Evolutionary conservation across 2,329 filamentous ascomycete species (phyloP).

Genomic region (Aureobasidium sp.): DNA sequence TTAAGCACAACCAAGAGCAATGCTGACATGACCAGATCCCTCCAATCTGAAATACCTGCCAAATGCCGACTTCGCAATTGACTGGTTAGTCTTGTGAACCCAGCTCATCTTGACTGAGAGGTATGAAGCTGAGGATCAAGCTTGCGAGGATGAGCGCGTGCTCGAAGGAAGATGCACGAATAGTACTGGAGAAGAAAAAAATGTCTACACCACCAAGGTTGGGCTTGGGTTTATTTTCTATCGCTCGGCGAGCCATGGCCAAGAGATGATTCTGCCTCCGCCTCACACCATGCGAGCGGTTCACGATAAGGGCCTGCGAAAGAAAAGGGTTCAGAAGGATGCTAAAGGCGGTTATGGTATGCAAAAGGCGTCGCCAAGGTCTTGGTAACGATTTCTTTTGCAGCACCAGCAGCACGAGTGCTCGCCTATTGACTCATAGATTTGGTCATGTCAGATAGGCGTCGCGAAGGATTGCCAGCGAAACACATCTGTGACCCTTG

Average conservation of each 20-base stretch:
- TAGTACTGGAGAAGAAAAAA: background rate
- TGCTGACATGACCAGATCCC: constrained; percentile 65
- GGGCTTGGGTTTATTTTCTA: background rate
- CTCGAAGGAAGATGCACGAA: background rate
- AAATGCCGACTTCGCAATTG: constrained; percentile 56
- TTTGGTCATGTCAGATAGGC: constrained; percentile 8
- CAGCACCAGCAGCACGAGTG: background rate
- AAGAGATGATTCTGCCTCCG: constrained; percentile 4
- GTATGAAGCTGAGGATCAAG: background rate
- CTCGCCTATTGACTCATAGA: constrained; percentile 5
- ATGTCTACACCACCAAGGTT: background rate
- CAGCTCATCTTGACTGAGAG: constrained; percentile 17
- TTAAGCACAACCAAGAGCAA: constrained; percentile 12
- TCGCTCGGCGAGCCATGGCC: background rate
- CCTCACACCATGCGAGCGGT: background rate
- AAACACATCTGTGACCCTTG: background rate
- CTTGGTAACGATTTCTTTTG: constrained; percentile 5
- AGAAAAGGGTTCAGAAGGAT: background rate
- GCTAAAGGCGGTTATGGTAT: background rate
- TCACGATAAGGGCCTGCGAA: background rate
- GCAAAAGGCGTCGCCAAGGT: background rate
- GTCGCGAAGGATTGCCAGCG: background rate
- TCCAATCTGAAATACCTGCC: constrained; percentile 73
- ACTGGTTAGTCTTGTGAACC: constrained; percentile 25
- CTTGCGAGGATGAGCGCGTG: background rate